phyloP scores from a whole-genome alignment of 352 stramenopile genomes.

The Pythium brassicae region DNA sequence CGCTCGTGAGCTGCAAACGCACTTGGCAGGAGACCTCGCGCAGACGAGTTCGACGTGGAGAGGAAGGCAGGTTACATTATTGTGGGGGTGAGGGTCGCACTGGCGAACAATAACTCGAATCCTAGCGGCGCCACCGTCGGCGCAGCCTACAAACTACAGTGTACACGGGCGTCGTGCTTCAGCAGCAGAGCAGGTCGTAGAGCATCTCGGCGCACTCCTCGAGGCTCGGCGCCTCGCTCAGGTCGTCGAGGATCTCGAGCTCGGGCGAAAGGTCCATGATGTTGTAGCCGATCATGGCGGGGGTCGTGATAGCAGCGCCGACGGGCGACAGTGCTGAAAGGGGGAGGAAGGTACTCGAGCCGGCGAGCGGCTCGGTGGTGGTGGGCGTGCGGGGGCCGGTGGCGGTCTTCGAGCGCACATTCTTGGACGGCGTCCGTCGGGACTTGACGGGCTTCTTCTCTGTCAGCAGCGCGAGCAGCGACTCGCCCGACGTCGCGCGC shows the following conservation, averaged over 20 bases:
- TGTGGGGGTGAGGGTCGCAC: neutral
- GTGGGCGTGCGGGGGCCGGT: neutral
- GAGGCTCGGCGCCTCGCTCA: slow-evolving; percentile 43
- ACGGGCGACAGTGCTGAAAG: neutral
- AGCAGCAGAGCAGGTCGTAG: slow-evolving; percentile 62
- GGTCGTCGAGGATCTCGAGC: slow-evolving; percentile 27
- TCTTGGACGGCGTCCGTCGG: neutral
- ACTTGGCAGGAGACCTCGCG: too few relatives aligned
- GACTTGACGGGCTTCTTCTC: slow-evolving; percentile 1
- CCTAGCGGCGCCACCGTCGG: too few relatives aligned
- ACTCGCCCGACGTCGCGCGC: slow-evolving; percentile 1
- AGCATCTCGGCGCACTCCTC: slow-evolving; percentile 65
- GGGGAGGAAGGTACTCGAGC: neutral
- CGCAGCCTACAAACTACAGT: neutral
- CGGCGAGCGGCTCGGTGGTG: neutral
- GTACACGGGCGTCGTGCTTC: neutral
- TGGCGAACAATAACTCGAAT: neutral
- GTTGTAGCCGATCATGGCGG: neutral
- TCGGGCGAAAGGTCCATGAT: slow-evolving; percentile 3
- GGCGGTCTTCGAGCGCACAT: too few relatives aligned
- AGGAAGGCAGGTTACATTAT: neutral
- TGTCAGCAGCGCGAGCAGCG: slow-evolving; percentile 10
- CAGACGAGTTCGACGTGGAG: too few relatives aligned
- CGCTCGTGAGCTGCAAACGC: too few relatives aligned
- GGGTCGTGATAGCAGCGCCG: neutral